Evolutionary conservation across 768 basidiomycete genomes (phyloP).

Genomic region (Candolleomyces aberdarensis): DNA sequence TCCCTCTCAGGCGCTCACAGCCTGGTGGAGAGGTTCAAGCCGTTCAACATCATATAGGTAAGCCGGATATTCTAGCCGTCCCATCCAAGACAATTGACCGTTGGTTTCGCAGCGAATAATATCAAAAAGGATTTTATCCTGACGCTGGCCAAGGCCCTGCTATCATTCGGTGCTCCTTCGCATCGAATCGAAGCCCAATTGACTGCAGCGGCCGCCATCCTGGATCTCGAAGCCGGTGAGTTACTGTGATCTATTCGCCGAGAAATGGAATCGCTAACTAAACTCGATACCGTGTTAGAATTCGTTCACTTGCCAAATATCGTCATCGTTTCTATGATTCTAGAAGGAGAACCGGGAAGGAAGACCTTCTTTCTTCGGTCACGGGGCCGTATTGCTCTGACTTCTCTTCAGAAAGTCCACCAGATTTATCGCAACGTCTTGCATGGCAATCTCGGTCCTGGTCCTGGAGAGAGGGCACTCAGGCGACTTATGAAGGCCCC

Average conservation of each 20-base stretch:
- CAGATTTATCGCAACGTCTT: slow-evolving; percentile 82
- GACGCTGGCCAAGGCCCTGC: slow-evolving; percentile 81
- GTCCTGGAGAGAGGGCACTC: slow-evolving; percentile 69
- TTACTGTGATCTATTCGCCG: neutral
- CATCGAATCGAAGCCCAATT: slow-evolving; percentile 92
- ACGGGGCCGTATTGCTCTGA: slow-evolving; percentile 75
- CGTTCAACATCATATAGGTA: neutral
- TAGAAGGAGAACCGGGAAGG: slow-evolving; percentile 62
- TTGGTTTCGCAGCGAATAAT: slow-evolving; percentile 33
- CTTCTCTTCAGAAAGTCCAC: slow-evolving; percentile 79
- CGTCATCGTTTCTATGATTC: slow-evolving; percentile 79
- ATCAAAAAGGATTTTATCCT: slow-evolving; percentile 72
- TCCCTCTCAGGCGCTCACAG: neutral
- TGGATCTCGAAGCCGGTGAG: slow-evolving; percentile 68
- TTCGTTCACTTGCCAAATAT: slow-evolving; percentile 83
- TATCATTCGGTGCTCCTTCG: slow-evolving; percentile 92
- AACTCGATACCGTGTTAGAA: slow-evolving; percentile 27
- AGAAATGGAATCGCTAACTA: too few species aligned
- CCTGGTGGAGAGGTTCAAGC: neutral
- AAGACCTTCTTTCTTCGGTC: slow-evolving; percentile 88
- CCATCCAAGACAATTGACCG: too few species aligned
- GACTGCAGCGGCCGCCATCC: slow-evolving; percentile 69
- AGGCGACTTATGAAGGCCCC: slow-evolving; percentile 57
- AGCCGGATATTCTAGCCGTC: too few species aligned
- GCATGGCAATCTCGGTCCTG: slow-evolving; percentile 75